phyloP scores from a whole-genome alignment of 495 filamentous ascomycete species.

The Xylaria acuta region DNA sequence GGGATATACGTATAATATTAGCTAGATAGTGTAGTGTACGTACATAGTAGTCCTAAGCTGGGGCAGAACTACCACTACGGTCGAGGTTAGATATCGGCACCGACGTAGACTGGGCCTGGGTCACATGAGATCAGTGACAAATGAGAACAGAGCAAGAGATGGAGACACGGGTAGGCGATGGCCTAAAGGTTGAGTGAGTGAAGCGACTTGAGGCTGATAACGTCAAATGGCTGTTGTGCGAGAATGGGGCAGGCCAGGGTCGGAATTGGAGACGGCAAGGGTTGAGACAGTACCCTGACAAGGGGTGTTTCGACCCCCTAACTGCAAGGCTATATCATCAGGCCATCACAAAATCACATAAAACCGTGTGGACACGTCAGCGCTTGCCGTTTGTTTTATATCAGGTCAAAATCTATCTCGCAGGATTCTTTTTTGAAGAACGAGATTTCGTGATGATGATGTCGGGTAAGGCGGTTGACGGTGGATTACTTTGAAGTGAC shows the following conservation, averaged over 20 bases:
- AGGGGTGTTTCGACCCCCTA: constrained; percentile 35
- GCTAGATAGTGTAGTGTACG: neutral
- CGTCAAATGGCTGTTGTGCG: neutral
- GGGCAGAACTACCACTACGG: neutral
- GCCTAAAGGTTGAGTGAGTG: neutral
- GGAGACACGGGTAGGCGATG: neutral
- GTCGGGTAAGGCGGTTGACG: neutral
- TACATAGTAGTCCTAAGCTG: neutral
- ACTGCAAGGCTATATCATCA: neutral
- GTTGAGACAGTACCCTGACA: constrained; percentile 43
- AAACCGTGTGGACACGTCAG: constrained; percentile 6
- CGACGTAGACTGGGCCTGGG: neutral
- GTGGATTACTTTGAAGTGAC: neutral
- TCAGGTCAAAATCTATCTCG: neutral
- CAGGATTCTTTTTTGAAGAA: neutral
- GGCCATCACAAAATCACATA: neutral
- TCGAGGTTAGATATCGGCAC: neutral
- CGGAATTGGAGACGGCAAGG: constrained; percentile 25
- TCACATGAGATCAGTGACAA: constrained; percentile 15
- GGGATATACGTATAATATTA: constrained; percentile 24
- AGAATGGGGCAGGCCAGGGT: neutral
- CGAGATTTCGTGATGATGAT: neutral
- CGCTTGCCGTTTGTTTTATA: constrained; percentile 10
- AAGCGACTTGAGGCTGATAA: constrained; percentile 17
- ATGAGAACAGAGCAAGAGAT: neutral